These are phyloP conservation scores for Cutaneotrichosporon dermatis DNA, from an alignment of 1,284 basidiomycete genomes.

Conservation along the genomic window DNA sequence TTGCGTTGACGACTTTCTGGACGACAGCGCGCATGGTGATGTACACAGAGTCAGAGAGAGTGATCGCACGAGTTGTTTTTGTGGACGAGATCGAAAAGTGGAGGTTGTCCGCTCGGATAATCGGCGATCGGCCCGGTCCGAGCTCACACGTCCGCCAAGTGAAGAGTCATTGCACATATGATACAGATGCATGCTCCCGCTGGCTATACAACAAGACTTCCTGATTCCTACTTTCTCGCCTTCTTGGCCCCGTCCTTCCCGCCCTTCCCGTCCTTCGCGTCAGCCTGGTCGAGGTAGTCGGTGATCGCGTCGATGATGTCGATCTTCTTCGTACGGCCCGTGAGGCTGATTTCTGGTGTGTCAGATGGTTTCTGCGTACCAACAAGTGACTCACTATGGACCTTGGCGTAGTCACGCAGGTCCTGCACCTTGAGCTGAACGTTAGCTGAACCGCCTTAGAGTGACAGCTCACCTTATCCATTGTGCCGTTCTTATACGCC, in stretches of 20 bases:
- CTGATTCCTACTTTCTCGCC: neutral
- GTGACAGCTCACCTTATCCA: conserved; percentile 60
- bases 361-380: neutral
- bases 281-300: conserved; percentile 20
- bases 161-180: neutral
- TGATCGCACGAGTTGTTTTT: neutral
- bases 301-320: conserved; percentile 36
- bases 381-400: conserved; percentile 25
- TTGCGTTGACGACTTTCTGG: conserved; percentile 44
- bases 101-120: neutral
- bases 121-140: neutral
- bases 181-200: neutral
- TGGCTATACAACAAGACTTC: neutral
- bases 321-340: conserved; percentile 36
- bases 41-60: too few species aligned
- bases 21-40: conserved; percentile 47
- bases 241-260: conserved; percentile 3
- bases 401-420: conserved; percentile 56
- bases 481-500: conserved; percentile 57
- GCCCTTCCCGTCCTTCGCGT: too few species aligned
- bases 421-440: conserved; percentile 68
- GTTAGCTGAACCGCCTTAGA: conserved; percentile 1
- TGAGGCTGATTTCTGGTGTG: conserved; percentile 30
- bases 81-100: neutral
- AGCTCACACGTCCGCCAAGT: too few species aligned